Percentiles rank a stretch among this genome's conserved stretches.
Evolutionary conservation across 306 rosid species (phyloP).

Genomic region (Rubus parviflorus): DNA sequence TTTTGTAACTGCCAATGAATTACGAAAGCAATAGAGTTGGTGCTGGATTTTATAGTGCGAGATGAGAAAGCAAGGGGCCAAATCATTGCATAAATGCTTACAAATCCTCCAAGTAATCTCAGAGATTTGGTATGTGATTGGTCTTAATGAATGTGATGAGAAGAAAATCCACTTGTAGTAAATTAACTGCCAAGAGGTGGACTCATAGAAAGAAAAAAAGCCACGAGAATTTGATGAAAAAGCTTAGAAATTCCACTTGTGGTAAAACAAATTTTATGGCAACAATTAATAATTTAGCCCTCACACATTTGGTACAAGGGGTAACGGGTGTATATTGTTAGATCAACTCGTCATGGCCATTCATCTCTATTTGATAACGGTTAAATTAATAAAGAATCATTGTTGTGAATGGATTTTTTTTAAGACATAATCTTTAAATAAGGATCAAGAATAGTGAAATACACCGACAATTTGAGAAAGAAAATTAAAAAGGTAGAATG

Average conservation of each 20-base stretch:
- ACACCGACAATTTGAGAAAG: too few species aligned
- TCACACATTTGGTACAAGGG: not conserved
- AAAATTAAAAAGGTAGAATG: not conserved
- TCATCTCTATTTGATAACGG: too few species aligned
- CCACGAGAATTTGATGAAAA: not conserved
- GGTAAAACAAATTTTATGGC: not conserved
- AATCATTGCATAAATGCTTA: not conserved
- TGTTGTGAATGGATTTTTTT: too few species aligned
- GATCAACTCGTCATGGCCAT: too few species aligned
- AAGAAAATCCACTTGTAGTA: not conserved
- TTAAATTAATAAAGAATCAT: too few species aligned
- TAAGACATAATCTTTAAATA: too few species aligned
- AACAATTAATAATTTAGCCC: not conserved
- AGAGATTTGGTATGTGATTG: constrained; percentile 8
- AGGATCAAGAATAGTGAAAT: too few species aligned
- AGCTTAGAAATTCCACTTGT: not conserved
- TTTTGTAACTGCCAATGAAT: constrained; percentile 36
- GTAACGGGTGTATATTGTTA: not conserved
- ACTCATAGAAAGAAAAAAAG: not conserved
- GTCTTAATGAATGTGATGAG: not conserved
- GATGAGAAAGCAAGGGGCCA: constrained; percentile 32
- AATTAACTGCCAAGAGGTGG: not conserved
- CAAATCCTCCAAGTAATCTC: constrained; percentile 8
- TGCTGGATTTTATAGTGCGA: constrained; percentile 43
- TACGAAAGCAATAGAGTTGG: constrained; percentile 13